Evolutionary conservation across 208 protist genomes (phyloP).

Genomic region (Porcisia hertigi): DNA sequence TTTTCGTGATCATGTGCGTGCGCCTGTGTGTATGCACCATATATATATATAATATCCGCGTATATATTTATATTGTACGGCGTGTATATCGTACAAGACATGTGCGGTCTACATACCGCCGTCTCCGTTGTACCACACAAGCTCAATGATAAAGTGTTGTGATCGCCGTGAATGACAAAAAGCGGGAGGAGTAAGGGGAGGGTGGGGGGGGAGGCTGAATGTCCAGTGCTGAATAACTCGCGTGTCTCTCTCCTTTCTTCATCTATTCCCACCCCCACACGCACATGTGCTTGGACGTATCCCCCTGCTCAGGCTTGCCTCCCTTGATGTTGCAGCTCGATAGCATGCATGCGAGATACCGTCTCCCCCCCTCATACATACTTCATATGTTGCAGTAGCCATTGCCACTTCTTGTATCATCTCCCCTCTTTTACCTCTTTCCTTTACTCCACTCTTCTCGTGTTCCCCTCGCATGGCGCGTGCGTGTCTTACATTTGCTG

Average conservation of each 20-base stretch:
- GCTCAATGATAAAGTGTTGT: not conserved
- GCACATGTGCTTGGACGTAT: not conserved
- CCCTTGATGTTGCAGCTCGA: not conserved
- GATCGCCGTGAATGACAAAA: not conserved
- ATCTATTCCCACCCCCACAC: not conserved
- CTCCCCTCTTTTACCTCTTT: not conserved
- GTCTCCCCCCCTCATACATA: not conserved
- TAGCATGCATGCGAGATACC: not conserved
- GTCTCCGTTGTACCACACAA: not conserved
- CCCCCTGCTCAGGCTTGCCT: not conserved
- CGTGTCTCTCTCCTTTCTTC: not conserved
- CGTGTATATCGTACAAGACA: not conserved
- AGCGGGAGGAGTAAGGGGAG: not conserved
- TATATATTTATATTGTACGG: too few species aligned
- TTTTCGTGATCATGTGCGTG: not conserved
- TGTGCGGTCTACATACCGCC: not conserved
- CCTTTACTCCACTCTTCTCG: not conserved
- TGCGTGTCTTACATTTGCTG: not conserved
- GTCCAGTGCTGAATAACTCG: not conserved
- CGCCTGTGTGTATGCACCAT: not conserved
- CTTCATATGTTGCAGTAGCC: too few species aligned
- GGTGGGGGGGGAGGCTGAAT: not conserved
- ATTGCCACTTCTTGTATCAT: not conserved
- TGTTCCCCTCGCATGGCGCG: not conserved
- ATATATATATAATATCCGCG: not conserved